phyloP scores from a whole-genome alignment of 2,329 filamentous ascomycete genomes.

The Akanthomyces muscarius region DNA sequence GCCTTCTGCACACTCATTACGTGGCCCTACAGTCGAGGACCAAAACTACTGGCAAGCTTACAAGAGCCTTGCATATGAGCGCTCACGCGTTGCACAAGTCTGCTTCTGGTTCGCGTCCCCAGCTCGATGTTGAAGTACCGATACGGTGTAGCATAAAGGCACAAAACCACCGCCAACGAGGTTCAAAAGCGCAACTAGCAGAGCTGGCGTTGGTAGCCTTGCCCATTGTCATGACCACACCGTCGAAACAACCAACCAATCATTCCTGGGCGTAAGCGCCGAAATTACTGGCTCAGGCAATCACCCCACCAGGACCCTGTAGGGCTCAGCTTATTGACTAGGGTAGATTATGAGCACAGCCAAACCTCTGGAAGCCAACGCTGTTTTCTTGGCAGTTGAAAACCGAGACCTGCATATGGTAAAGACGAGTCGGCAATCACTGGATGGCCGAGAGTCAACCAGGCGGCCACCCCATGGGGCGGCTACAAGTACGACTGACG shows the following conservation, averaged over 20 bases:
- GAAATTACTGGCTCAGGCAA: constrained; percentile 4
- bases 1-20: too few species aligned
- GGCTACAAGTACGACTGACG: background rate
- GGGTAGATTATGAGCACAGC: background rate
- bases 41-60: too few species aligned
- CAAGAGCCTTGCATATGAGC: too few species aligned
- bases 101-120: too few species aligned
- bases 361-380: background rate
- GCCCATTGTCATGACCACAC: background rate
- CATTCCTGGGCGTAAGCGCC: constrained; percentile 13
- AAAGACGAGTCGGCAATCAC: background rate
- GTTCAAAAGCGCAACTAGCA: background rate
- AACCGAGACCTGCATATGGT: background rate
- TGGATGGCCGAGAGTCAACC: background rate
- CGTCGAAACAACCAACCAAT: constrained; percentile 1
- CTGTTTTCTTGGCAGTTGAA: background rate
- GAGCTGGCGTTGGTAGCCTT: background rate
- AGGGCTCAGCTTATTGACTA: constrained; percentile 8
- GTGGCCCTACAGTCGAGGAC: too few species aligned
- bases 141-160: background rate
- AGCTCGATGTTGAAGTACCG: too few species aligned
- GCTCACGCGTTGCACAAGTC: too few species aligned
- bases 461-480: background rate
- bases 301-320: constrained; percentile 4
- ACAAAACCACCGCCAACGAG: background rate